Conservation (phyloP, 2,329 filamentous ascomycete genomes). For the Cladophialophora chaetospira region DNA sequence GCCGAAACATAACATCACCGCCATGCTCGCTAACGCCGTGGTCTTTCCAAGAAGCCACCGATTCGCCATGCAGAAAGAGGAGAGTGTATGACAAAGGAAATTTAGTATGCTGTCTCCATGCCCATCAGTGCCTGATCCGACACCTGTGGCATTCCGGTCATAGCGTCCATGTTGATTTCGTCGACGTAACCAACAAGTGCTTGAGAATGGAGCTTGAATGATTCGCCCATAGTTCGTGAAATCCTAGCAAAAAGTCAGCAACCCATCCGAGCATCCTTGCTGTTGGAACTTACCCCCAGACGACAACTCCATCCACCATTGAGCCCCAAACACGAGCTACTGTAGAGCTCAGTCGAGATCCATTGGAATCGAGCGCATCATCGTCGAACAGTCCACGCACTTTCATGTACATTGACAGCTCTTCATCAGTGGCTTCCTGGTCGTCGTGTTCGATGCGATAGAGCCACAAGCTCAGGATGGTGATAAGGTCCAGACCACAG, state of each 20-base stretch:
- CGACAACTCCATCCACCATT: constrained; percentile 97
- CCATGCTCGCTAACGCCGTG: constrained; percentile 16
- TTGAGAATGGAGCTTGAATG: constrained; percentile 95
- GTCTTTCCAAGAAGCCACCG: constrained; percentile 7
- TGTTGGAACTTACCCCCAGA: constrained; percentile 83
- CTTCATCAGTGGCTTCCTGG: constrained; percentile 81
- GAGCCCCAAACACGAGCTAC: constrained; percentile 95
- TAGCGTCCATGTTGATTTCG: constrained; percentile 57
- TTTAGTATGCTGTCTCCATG: constrained; percentile 32
- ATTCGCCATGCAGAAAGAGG: constrained; percentile 24
- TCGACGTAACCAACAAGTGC: constrained; percentile 94
- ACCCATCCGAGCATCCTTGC: background rate
- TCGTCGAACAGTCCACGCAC: constrained; percentile 68
- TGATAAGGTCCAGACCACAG: constrained; percentile 94
- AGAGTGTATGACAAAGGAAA: constrained; percentile 15
- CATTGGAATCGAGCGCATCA: constrained; percentile 79
- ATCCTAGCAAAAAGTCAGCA: constrained; percentile 47
- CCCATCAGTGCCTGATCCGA: constrained; percentile 30
- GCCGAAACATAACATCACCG: background rate
- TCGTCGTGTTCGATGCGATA: constrained; percentile 99
- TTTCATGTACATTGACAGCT: constrained; percentile 79
- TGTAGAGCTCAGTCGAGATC: constrained; percentile 85
- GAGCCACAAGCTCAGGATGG: constrained; percentile 95
- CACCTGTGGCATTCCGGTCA: constrained; percentile 31
- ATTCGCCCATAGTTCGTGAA: constrained; percentile 89